Evolutionary conservation across 768 basidiomycete species (phyloP).

Genomic region (Mycena rosella): DNA sequence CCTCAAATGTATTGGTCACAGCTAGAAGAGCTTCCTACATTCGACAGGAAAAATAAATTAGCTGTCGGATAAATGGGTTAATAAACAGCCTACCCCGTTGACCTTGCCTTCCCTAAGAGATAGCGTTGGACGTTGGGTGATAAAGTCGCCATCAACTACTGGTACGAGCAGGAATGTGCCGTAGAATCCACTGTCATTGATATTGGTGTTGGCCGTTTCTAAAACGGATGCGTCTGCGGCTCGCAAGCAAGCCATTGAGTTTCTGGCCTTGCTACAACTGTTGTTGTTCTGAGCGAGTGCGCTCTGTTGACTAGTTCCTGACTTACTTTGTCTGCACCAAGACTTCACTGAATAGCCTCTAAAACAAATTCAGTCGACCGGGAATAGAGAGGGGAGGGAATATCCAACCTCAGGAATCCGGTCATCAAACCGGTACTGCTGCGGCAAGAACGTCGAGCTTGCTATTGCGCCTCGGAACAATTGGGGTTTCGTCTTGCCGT

Average conservation of each 20-base stretch:
- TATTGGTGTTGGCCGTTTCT: conserved; percentile 42
- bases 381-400: background rate
- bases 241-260: conserved; percentile 39
- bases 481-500: conserved; percentile 47
- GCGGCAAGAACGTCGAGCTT: no score
- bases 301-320: no score
- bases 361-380: background rate
- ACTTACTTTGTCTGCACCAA: conserved; percentile 38
- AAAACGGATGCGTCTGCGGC: conserved; percentile 38
- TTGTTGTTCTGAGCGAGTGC: background rate
- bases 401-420: conserved; percentile 28
- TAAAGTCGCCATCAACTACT: conserved; percentile 52
- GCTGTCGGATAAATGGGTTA: background rate
- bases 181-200: conserved; percentile 43
- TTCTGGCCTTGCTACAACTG: conserved; percentile 39
- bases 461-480: conserved; percentile 49
- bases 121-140: conserved; percentile 48
- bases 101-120: conserved; percentile 43
- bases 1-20: conserved; percentile 49
- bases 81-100: conserved; percentile 47
- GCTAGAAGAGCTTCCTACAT: conserved; percentile 42
- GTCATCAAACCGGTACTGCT: conserved; percentile 49
- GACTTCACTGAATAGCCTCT: conserved; percentile 40
- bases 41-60: background rate
- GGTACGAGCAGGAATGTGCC: conserved; percentile 48